Evolutionary conservation across 1,284 basidiomycete genomes (phyloP).

Genomic region (Somion occarium): DNA sequence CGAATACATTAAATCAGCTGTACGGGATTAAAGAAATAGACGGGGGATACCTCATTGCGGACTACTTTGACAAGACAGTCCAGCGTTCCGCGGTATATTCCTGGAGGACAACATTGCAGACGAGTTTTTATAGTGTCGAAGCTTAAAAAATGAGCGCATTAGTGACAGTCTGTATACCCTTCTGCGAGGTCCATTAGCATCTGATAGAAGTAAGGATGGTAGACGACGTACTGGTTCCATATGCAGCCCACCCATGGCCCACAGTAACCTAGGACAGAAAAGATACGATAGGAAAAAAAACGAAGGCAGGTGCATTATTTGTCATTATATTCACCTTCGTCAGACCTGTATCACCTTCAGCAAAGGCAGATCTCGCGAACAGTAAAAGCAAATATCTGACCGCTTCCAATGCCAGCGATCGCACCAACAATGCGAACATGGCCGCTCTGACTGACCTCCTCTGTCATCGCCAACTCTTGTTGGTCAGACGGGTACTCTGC

Average conservation of each 20-base stretch:
- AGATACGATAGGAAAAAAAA: background rate
- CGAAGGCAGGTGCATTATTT: background rate
- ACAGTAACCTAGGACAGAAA: conserved; percentile 48
- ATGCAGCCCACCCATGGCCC: conserved; percentile 65
- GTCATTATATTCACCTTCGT: conserved; percentile 44
- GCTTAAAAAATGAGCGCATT: conserved; percentile 25
- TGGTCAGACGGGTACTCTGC: no score
- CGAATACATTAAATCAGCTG: background rate
- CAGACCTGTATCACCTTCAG: conserved; percentile 34
- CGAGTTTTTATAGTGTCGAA: conserved; percentile 78
- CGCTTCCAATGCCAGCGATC: conserved; percentile 60
- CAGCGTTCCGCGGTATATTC: conserved; percentile 61
- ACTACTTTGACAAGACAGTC: conserved; percentile 64
- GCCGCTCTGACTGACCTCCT: conserved; percentile 16
- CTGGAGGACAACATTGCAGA: conserved; percentile 65
- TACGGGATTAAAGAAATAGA: no score
- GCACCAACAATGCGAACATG: conserved; percentile 52
- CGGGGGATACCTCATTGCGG: conserved; percentile 58
- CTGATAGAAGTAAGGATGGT: background rate
- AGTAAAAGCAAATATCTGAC: no score
- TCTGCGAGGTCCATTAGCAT: no score
- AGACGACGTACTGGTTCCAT: no score
- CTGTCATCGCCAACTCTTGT: conserved; percentile 1
- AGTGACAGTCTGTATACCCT: background rate
- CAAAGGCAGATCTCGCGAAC: background rate